Evolutionary conservation across 306 rosid species (phyloP), one percentile per base, ranked within the genome.

Genomic region (Acmispon strigosus): DNA sequence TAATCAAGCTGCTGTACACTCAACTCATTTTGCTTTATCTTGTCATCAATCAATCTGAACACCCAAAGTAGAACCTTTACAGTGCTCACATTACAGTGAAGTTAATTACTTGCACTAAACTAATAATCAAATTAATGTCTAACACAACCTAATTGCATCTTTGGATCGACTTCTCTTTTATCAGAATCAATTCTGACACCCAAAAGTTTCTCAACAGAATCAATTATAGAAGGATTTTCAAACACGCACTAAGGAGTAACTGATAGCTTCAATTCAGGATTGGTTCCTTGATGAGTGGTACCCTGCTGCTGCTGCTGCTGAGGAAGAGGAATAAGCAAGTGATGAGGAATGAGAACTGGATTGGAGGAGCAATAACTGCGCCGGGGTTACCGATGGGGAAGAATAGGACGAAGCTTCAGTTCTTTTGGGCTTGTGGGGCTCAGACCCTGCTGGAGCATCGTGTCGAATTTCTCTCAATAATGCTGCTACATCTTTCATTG

Each of bases 401-500:
- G 96, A 76, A 73, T 64, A 80, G 10, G 80, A 79, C 6, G 82
- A 71, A 3, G 83, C 50, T 8, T 86, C 80, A 1, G 64, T 74
- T 66, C 75, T 83, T 20, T 73, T 84, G 19, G 66, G 87, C 66
- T 89, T 93, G 62, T 74, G 85, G 22, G 83, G 64, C 69, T 85
- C 90, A 54, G 76, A 27, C 10, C 86, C 89, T 2, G 52, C 8
- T 0, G 83, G 27, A 29, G 84, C 55, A 2, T 94, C 97, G 0
- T 83, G 95, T 52, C 78, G 78, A 53, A 93, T 86, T 72, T 85
- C 94, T 57, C 85, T 84, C 65, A 93, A 75, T 78, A 93, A 84
- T 43, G 88, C 98, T 0, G 92, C 94, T 1, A 90, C 97, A 19
- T 90, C 98, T 70, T 93, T 93, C 98, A 93, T 93, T 10, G 89